Conservation (phyloP, 148 eudicot genomes). For the Camellia lanceoleosa region DNA sequence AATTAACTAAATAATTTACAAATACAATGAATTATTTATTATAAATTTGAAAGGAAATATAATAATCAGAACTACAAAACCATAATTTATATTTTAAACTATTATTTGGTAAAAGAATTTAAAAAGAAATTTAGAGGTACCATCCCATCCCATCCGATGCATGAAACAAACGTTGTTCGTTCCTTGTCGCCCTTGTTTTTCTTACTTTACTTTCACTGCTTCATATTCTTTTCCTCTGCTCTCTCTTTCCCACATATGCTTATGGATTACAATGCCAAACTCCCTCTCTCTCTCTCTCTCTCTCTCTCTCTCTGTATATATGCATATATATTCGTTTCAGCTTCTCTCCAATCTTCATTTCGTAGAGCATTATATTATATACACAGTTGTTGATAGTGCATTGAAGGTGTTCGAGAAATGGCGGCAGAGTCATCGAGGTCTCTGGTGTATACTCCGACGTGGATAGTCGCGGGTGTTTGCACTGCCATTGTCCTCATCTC, state of each 20-base stretch:
- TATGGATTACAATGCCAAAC: neutral
- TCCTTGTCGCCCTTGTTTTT: conserved; percentile 23
- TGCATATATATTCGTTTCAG: neutral
- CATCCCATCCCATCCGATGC: too few relatives aligned
- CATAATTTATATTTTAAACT: too few relatives aligned
- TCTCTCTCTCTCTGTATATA: neutral
- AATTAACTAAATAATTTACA: too few relatives aligned
- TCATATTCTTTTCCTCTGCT: conserved; percentile 30
- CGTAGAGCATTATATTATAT: neutral
- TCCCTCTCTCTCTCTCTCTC: conserved; percentile 2
- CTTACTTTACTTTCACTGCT: conserved; percentile 12
- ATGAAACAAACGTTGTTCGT: conserved; percentile 22
- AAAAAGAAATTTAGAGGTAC: too few relatives aligned
- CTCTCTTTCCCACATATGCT: conserved; percentile 2
- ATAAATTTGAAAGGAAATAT: too few relatives aligned
- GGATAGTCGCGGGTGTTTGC: conserved; percentile 70
- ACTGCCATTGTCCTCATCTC: conserved; percentile 67
- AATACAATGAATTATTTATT: too few relatives aligned
- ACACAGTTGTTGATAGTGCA: neutral
- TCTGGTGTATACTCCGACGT: conserved; percentile 62
- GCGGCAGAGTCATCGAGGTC: conserved; percentile 47
- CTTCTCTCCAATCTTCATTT: neutral
- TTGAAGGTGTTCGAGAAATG: conserved; percentile 28
- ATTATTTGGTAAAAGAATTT: too few relatives aligned
- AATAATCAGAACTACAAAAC: too few relatives aligned